Percentiles rank a stretch among this genome's conserved stretches.
These are phyloP conservation scores for Neofusicoccum laricinum DNA, from an alignment of 2,329 filamentous ascomycete species.

Conservation along the genomic window DNA sequence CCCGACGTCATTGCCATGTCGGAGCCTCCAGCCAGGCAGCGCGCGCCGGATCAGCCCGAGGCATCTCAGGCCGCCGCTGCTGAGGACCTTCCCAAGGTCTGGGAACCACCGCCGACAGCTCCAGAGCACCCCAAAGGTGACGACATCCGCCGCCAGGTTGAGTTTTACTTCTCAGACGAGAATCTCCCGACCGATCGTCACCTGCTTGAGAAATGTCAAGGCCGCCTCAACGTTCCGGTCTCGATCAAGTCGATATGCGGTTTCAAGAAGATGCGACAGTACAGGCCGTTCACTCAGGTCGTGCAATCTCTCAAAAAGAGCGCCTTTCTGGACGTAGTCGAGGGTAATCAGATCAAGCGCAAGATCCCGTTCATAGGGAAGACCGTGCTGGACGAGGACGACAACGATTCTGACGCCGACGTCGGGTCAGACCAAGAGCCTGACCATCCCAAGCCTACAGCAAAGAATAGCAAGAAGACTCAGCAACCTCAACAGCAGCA, in stretches of 20 bases:
- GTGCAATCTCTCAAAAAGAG: slow-evolving; percentile 42
- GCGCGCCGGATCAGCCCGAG: neutral
- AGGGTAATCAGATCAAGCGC: slow-evolving; percentile 44
- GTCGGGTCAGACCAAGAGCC: neutral
- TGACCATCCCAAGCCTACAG: neutral
- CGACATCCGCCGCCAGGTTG: slow-evolving; percentile 37
- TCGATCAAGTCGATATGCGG: slow-evolving; percentile 42
- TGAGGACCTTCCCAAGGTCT: neutral
- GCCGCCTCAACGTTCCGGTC: slow-evolving; percentile 42
- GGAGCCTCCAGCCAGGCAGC: neutral
- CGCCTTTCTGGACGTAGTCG: slow-evolving; percentile 39
- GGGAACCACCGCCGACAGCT: neutral
- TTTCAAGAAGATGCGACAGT: slow-evolving; percentile 47
- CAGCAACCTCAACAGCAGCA: too few relatives aligned
- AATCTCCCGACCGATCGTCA: slow-evolving; percentile 44
- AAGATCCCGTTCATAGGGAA: slow-evolving; percentile 37
- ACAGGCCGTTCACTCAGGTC: slow-evolving; percentile 40
- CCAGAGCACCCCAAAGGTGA: slow-evolving; percentile 21
- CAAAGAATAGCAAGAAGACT: neutral
- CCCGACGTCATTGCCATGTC: neutral
- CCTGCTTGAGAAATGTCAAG: slow-evolving; percentile 41
- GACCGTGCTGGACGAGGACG: slow-evolving; percentile 26
- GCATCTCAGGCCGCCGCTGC: neutral
- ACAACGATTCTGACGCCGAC: slow-evolving; percentile 19
- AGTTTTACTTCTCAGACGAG: slow-evolving; percentile 51